Conservation (phyloP, 805 yeast species). For the Metschnikowia lachancei region DNA sequence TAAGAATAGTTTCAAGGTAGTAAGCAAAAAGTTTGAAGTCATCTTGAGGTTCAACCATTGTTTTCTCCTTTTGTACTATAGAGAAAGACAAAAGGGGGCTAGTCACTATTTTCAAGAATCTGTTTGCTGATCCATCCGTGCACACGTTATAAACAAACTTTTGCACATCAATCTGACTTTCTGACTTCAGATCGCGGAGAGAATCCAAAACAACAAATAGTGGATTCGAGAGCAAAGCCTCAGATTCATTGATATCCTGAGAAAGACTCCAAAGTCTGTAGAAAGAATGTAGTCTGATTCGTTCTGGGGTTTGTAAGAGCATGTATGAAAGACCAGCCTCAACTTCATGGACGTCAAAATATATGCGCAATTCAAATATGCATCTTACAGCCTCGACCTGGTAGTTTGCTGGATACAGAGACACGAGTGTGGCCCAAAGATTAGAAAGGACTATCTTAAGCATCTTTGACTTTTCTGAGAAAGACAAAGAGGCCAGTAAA, state of each 20-base stretch:
- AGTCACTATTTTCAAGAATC: conserved; percentile 58
- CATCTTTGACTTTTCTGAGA: conserved; percentile 34
- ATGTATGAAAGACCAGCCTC: conserved; percentile 71
- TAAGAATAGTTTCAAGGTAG: conserved; percentile 50
- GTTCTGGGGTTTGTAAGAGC: conserved; percentile 38
- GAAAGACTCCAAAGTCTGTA: conserved; percentile 76
- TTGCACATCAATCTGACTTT: conserved; percentile 32
- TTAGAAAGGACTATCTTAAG: conserved; percentile 42
- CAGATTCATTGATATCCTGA: conserved; percentile 46
- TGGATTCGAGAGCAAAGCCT: conserved; percentile 56
- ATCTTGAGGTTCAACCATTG: conserved; percentile 40
- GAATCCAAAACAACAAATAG: conserved; percentile 64
- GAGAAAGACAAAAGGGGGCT: conserved; percentile 49
- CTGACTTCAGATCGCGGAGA: conserved; percentile 5
- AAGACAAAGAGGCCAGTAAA: conserved; percentile 29
- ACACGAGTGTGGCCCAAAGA: conserved; percentile 55
- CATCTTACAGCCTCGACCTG: conserved; percentile 72
- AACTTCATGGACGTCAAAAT: conserved; percentile 51
- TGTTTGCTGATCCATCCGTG: conserved; percentile 54
- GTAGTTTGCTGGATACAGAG: conserved; percentile 46
- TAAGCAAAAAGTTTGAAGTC: conserved; percentile 67
- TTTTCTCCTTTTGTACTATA: conserved; percentile 30
- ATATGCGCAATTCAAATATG: conserved; percentile 59
- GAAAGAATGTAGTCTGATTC: conserved; percentile 48
- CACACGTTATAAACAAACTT: conserved; percentile 49